Evolutionary conservation across 2,329 filamentous ascomycete genomes (phyloP).

Genomic region (Xylariomycetidae sp.): DNA sequence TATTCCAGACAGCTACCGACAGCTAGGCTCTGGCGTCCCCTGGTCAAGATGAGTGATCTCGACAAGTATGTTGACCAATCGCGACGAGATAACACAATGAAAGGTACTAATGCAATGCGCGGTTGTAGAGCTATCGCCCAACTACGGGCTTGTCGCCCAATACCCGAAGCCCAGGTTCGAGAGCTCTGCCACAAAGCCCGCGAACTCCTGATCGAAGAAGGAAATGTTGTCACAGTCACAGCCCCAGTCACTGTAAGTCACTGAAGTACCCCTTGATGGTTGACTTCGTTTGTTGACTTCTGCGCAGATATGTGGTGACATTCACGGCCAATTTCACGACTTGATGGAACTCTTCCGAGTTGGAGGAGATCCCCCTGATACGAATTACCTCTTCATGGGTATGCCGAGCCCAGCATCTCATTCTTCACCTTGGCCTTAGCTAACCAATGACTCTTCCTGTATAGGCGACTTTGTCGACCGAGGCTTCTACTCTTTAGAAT

Average conservation of each 20-base stretch:
- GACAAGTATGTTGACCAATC: slow-evolving; percentile 62
- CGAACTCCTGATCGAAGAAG: slow-evolving; percentile 94
- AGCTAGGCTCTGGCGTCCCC: too few species aligned
- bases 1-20: too few species aligned
- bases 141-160: slow-evolving; percentile 90
- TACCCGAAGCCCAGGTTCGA: slow-evolving; percentile 90
- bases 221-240: slow-evolving; percentile 92
- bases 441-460: slow-evolving; percentile 10
- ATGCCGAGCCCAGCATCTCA: slow-evolving; percentile 17
- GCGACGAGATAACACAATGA: slow-evolving; percentile 1
- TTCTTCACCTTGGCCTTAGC: slow-evolving; percentile 5
- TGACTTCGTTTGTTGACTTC: slow-evolving; percentile 8
- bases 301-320: slow-evolving; percentile 83
- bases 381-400: slow-evolving; percentile 97
- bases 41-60: slow-evolving; percentile 74
- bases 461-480: slow-evolving; percentile 93
- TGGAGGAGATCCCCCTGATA: slow-evolving; percentile 89
- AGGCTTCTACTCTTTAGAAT: slow-evolving; percentile 96
- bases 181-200: slow-evolving; percentile 97
- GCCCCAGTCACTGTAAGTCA: slow-evolving; percentile 79
- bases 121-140: slow-evolving; percentile 81
- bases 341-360: slow-evolving; percentile 95
- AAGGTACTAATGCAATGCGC: slow-evolving; percentile 7
- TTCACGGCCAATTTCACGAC: slow-evolving; percentile 95
- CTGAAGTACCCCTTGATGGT: background rate